Base-by-base conservation (phyloP, 1,284 basidiomycete species). In the Leccinum fallax region DNA sequence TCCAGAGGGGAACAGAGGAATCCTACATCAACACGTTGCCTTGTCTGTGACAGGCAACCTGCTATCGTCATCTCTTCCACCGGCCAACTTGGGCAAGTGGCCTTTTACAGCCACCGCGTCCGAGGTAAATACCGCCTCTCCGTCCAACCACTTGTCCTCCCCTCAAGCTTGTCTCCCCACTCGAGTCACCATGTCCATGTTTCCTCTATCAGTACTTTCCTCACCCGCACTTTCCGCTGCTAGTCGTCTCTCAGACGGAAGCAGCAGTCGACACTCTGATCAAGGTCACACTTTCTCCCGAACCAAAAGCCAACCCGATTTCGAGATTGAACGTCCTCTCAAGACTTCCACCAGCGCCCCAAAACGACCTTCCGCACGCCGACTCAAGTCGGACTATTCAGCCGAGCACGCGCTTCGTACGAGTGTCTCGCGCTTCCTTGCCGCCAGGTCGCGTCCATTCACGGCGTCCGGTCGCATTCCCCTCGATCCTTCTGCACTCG, bases 401-500 rank as follows among this genome's bases (percentile, higher is more conserved):
- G 79, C 81, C 52, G 86, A 89, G 61, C 73, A 79, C 19, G 75
- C 83, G 16, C 85, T 86, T 66, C 82, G 85, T 57, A 76, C 85
- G 30, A 82, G 81, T 63, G 80, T 92, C 10, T 78, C 83, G 4
- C 77, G 80, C 52, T 75, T 93, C 60, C 76, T 92, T 61, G 76
- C 76, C 26, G 81, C 84, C 32, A 90, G 87, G 73, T 78, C 83
- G 51, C 81, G 81, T 8, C 85, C 88, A 52, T 90, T 88, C 74
- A 82, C 86, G 1, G 81, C 87, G 21, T 84, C 83, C 10, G 90
- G 91, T 1, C 81, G 85, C 51, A 88, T 92, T 61, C 88, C 88
- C 5, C 76, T 91, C 57, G 89, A 92, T 73, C 83, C 87, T 11
- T 80, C 84, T 11, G 82, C 83, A 59, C 77, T 92, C 55, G 84